Conservation (phyloP, 306 rosid genomes). For the Aeschynomene evenia region DNA sequence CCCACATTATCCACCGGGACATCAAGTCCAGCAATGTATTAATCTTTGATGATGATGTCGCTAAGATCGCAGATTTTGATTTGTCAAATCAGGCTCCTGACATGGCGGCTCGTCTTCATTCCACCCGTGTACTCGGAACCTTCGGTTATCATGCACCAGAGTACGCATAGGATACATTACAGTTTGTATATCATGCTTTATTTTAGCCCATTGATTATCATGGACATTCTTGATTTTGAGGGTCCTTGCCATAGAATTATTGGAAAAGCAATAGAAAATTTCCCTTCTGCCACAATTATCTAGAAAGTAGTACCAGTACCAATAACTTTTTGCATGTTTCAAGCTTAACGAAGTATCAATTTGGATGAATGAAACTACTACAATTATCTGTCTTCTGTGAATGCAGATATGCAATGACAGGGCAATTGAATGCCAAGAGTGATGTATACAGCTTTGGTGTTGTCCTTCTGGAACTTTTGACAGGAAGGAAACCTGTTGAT, state of each 20-base stretch:
- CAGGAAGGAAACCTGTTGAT: slow-evolving; percentile 95
- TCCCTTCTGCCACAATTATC: not conserved
- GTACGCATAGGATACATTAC: slow-evolving; percentile 43
- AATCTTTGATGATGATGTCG: slow-evolving; percentile 80
- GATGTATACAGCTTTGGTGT: slow-evolving; percentile 93
- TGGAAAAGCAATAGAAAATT: slow-evolving; percentile 13
- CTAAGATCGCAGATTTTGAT: slow-evolving; percentile 93
- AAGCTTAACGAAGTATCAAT: not conserved
- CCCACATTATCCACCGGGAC: slow-evolving; percentile 83
- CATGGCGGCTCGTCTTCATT: slow-evolving; percentile 94
- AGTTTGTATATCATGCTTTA: not conserved
- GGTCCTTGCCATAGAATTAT: slow-evolving; percentile 2
- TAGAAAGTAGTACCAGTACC: not conserved
- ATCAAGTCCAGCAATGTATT: slow-evolving; percentile 89
- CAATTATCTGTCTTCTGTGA: slow-evolving; percentile 11
- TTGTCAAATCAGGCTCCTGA: slow-evolving; percentile 96
- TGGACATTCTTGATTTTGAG: not conserved
- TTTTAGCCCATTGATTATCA: not conserved
- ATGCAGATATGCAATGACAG: slow-evolving; percentile 90
- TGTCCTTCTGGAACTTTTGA: slow-evolving; percentile 86
- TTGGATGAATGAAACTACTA: not conserved
- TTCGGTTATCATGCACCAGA: slow-evolving; percentile 97
- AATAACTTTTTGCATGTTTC: not conserved
- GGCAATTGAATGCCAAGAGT: slow-evolving; percentile 88
- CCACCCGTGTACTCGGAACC: slow-evolving; percentile 93